phyloP scores from a whole-genome alignment of 2,329 filamentous ascomycete genomes.

The Sarocladium brachiariae region DNA sequence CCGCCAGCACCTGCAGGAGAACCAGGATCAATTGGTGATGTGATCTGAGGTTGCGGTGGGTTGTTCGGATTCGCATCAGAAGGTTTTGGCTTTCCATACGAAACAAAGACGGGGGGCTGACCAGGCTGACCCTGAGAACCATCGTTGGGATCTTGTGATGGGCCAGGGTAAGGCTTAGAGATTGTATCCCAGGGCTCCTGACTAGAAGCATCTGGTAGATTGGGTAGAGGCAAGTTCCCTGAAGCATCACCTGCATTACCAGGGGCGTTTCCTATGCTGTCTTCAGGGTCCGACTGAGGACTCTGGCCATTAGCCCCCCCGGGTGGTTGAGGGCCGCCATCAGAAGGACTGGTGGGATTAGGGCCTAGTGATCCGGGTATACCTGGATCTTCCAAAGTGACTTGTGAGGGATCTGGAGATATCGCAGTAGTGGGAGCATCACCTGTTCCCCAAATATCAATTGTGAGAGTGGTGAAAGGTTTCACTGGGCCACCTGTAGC shows the following conservation, averaged over 20 bases:
- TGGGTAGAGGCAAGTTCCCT: slow-evolving; percentile 4
- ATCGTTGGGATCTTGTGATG: not conserved
- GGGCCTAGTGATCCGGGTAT: not conserved
- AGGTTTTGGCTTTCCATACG: not conserved
- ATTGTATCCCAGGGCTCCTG: not conserved
- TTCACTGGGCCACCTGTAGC: slow-evolving; percentile 15
- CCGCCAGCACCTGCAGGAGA: too few relatives aligned
- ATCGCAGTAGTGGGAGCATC: slow-evolving; percentile 7
- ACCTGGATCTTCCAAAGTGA: not conserved
- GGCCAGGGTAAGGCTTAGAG: not conserved
- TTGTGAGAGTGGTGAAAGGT: slow-evolving; percentile 29
- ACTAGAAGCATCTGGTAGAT: not conserved
- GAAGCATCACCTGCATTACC: slow-evolving; percentile 12
- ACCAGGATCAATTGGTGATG: not conserved
- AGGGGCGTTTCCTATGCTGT: too few relatives aligned
- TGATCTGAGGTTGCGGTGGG: not conserved
- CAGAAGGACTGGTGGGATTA: not conserved
- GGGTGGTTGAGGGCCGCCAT: not conserved
- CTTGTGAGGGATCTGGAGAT: slow-evolving; percentile 11
- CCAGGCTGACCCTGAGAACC: not conserved
- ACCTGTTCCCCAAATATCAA: slow-evolving; percentile 26
- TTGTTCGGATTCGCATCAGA: not conserved
- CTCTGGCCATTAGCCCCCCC: not conserved
- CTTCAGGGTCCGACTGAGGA: not conserved
- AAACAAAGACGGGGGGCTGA: not conserved